phyloP scores from a whole-genome alignment of 108 stramenopile species.

The Nannochloropsis granulata region DNA sequence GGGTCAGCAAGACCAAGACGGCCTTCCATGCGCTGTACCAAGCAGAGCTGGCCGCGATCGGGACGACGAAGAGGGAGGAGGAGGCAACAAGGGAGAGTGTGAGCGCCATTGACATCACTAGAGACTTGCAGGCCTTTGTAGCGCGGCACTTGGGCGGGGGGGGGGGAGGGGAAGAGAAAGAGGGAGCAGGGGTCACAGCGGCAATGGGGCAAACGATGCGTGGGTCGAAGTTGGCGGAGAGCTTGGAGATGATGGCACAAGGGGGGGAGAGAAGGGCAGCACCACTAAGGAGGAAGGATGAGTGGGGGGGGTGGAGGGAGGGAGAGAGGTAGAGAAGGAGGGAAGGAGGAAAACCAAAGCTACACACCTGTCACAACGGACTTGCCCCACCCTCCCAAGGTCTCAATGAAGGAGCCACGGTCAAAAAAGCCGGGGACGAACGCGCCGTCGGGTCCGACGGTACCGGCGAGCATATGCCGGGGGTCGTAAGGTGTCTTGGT shows the following conservation, averaged over 20 bases:
- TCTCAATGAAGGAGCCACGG: conserved; percentile 61
- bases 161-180: neutral
- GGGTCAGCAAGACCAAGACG: neutral
- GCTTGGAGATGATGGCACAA: neutral
- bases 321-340: too few species aligned
- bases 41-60: neutral
- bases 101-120: neutral
- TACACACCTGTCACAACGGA: conserved; percentile 38
- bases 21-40: neutral
- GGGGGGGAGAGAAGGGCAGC: too few species aligned
- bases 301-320: too few species aligned
- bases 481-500: conserved; percentile 93
- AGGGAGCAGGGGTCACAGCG: neutral
- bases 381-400: conserved; percentile 89
- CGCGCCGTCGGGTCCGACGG: conserved; percentile 38
- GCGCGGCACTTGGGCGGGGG: neutral
- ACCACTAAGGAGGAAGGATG: too few species aligned
- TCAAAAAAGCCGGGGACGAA: conserved; percentile 76
- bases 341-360: too few species aligned
- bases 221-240: neutral
- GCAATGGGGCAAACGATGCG: neutral
- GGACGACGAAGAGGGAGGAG: neutral
- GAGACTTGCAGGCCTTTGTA: neutral
- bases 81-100: neutral
- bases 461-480: conserved; percentile 68